Percentiles rank a stretch among this genome's conserved stretches.
Evolutionary conservation across 495 filamentous ascomycete species (phyloP).

Genomic region (Penicillium antarcticum): DNA sequence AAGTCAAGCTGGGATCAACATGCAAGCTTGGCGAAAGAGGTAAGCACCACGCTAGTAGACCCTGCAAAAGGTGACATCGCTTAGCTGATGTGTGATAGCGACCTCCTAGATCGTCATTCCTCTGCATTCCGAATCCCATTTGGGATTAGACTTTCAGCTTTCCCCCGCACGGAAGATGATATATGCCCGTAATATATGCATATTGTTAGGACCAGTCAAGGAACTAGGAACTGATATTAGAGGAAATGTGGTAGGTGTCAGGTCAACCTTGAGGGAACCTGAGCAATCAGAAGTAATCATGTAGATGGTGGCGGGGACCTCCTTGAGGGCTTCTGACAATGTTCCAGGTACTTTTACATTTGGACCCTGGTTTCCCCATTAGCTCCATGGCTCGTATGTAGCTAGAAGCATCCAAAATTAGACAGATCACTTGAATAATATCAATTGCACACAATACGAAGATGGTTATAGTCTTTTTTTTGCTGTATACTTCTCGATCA

Average conservation of each 20-base stretch:
- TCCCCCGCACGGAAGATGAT: constrained; percentile 13
- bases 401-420: neutral
- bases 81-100: constrained; percentile 8
- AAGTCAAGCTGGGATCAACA: neutral
- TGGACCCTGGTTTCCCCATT: neutral
- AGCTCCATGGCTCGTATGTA: neutral
- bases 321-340: neutral
- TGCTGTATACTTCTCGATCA: neutral
- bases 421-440: neutral
- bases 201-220: neutral
- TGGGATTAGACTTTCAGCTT: constrained; percentile 8
- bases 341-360: neutral
- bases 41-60: constrained; percentile 9
- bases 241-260: too few relatives aligned
- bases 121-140: constrained; percentile 10
- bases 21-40: neutral
- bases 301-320: neutral
- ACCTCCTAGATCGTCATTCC: constrained; percentile 12
- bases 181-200: constrained; percentile 2
- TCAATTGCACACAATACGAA: neutral
- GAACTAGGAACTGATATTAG: neutral
- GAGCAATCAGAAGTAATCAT: neutral
- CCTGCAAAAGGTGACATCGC: constrained; percentile 12
- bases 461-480: neutral
- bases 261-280: neutral